phyloP scores from a whole-genome alignment of 106 monocot species.

The Gastrodia elata region DNA sequence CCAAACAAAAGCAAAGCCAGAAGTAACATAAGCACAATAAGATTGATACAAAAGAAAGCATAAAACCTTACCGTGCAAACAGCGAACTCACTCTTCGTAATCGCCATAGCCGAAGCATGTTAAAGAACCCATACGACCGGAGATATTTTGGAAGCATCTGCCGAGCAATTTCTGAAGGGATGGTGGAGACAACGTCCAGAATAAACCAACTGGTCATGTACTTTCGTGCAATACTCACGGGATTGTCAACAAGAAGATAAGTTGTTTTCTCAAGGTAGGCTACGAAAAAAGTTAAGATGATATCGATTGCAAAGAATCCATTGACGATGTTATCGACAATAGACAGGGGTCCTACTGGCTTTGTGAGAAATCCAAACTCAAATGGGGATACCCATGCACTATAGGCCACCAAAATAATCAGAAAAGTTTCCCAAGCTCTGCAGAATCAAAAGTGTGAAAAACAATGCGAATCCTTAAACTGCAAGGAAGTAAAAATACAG shows the following conservation, averaged over 20 bases:
- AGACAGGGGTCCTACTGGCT: constrained; percentile 20
- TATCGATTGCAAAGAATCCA: constrained; percentile 70
- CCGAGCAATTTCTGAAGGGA: constrained; percentile 56
- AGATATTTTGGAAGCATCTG: constrained; percentile 37
- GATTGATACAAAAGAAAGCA: background rate
- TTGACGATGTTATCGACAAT: constrained; percentile 64
- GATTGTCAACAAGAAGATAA: constrained; percentile 51
- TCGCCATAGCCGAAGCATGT: constrained; percentile 83
- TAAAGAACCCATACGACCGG: constrained; percentile 56
- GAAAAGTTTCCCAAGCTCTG: constrained; percentile 61
- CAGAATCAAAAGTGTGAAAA: background rate
- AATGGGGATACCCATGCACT: constrained; percentile 80
- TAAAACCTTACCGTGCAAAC: constrained; percentile 57
- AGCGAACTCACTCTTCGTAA: constrained; percentile 71
- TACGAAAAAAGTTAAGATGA: constrained; percentile 73
- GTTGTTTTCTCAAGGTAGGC: constrained; percentile 65
- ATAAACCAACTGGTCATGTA: constrained; percentile 56
- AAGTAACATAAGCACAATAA: background rate
- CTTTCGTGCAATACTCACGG: constrained; percentile 41
- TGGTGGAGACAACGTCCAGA: constrained; percentile 56
- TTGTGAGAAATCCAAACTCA: constrained; percentile 70
- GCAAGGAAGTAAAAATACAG: background rate
- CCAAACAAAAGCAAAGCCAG: background rate
- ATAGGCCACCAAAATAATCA: constrained; percentile 59
- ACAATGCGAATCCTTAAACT: no score